Evolutionary conservation across 1,139 yeast genomes (phyloP), one percentile per base, ranked within the genome.

Genomic region (Arxiozyma slooffiae): DNA sequence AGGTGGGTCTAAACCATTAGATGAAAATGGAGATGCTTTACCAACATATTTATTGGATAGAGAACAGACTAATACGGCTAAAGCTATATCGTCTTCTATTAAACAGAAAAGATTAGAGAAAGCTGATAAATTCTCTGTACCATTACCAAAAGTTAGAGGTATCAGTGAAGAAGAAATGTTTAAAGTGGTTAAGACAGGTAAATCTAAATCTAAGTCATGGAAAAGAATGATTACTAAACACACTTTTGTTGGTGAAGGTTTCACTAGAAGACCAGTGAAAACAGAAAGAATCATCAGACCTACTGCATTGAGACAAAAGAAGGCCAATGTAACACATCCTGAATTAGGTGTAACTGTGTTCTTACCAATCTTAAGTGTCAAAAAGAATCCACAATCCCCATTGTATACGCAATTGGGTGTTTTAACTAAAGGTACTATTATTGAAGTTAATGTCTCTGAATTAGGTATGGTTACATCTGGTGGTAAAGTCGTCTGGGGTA

Each of bases 401-500:
- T 88, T 90, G 96, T 94, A 92, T 72, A 94, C 99, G 40, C 97
- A 90, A 66, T 76, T 94, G 57, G 99, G 99, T 62, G 98, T 94
- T 39, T 78, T 94, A 62, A 94, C 99, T 50, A 89, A 90, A 71
- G 99, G 99, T 73, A 94, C 99, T 36, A 87, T 92, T 59, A 88
- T 94, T 60, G 99, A 94, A 74, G 99, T 94, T 53, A 94, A 94
- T 65, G 99, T 94, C 39, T 85, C 95, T 53, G 99, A 94, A 68
- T 76, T 94, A 63, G 99, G 99, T 50, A 77, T 94, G 73, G 98
- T 94, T 50, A 94, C 98, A 39, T 95, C 98, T 50, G 98, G 98
- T 68, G 99, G 99, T 74, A 94, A 94, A 70, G 98, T 94, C 63
- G 98, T 94, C 53, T 94, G 99, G 99, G 99, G 99, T 77, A 94